Evolutionary conservation across 768 basidiomycete species (phyloP).

Genomic region (Pleurotus tuoliensis): DNA sequence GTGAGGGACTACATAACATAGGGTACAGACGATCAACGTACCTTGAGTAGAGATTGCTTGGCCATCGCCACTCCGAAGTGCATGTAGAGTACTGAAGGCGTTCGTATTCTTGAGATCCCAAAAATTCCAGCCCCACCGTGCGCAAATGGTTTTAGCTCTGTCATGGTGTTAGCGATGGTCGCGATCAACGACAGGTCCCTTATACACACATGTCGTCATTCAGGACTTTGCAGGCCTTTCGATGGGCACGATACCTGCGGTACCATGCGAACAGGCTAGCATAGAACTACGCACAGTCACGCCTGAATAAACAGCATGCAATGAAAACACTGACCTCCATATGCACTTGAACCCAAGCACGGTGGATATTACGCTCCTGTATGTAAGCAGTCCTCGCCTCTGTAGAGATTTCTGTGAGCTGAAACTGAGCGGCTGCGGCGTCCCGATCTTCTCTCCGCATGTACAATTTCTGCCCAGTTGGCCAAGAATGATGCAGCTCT

Average conservation of each 20-base stretch:
- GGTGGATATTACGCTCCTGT: not conserved
- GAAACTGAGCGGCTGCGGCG: not conserved
- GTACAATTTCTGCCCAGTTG: not conserved
- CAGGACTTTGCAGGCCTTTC: not conserved
- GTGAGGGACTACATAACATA: not conserved
- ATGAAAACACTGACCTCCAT: not conserved
- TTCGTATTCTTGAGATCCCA: slow-evolving; percentile 36
- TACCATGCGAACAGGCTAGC: slow-evolving; percentile 19
- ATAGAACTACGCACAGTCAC: slow-evolving; percentile 17
- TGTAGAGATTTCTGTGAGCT: not conserved
- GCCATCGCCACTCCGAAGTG: slow-evolving; percentile 31
- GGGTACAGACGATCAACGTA: slow-evolving; percentile 16
- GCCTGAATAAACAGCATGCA: not conserved
- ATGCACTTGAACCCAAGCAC: not conserved
- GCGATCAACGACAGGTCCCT: not conserved
- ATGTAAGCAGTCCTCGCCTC: too few species aligned
- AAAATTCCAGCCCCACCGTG: slow-evolving; percentile 37
- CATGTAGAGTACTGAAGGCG: slow-evolving; percentile 34
- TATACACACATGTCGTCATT: slow-evolving; percentile 20
- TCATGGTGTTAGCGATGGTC: not conserved
- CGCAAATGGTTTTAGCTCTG: slow-evolving; percentile 34
- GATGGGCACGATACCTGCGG: not conserved
- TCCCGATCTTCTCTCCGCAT: not conserved
- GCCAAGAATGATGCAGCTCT: not conserved
- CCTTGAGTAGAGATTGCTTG: slow-evolving; percentile 36